Percentiles rank a stretch among this genome's conserved stretches.
Conservation (phyloP, 495 filamentous ascomycete genomes). For the Penicillium bovifimosum region DNA sequence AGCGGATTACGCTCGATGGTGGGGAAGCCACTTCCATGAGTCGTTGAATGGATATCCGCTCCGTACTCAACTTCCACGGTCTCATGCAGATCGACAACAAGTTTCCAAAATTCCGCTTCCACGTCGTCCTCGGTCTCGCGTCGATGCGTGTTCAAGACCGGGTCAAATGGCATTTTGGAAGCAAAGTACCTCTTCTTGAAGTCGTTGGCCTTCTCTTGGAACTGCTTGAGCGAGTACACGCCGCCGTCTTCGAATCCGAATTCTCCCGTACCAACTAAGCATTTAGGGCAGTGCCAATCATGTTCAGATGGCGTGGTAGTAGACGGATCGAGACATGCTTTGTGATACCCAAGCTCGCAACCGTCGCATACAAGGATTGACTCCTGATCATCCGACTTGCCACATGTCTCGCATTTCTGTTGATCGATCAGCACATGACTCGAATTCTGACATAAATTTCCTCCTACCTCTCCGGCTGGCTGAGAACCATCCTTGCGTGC, state of each 20-base stretch:
- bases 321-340: conserved; percentile 80
- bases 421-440: conserved; percentile 7
- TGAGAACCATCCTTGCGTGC: conserved; percentile 61
- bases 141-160: conserved; percentile 68
- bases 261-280: conserved; percentile 91
- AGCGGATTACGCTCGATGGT: conserved; percentile 88
- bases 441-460: not conserved
- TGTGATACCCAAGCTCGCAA: conserved; percentile 87
- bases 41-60: conserved; percentile 97
- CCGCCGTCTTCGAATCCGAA: conserved; percentile 98
- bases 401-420: conserved; percentile 84
- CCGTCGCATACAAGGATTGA: conserved; percentile 83
- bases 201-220: conserved; percentile 90
- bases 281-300: conserved; percentile 96
- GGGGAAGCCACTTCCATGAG: conserved; percentile 95
- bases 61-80: conserved; percentile 98
- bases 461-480: conserved; percentile 68
- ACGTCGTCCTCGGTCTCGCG: conserved; percentile 93
- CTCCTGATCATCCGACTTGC: conserved; percentile 66
- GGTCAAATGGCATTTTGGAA: conserved; percentile 84
- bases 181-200: conserved; percentile 95
- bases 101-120: conserved; percentile 92
- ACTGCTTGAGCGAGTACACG: conserved; percentile 90
- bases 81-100: conserved; percentile 88
- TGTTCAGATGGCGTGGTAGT: conserved; percentile 71